A percentile compares a stretch with the other conserved stretches of the same genome.
These are phyloP conservation scores for Cruciata laevipes DNA, from an alignment of 257 asterid genomes.

Conservation along the genomic window DNA sequence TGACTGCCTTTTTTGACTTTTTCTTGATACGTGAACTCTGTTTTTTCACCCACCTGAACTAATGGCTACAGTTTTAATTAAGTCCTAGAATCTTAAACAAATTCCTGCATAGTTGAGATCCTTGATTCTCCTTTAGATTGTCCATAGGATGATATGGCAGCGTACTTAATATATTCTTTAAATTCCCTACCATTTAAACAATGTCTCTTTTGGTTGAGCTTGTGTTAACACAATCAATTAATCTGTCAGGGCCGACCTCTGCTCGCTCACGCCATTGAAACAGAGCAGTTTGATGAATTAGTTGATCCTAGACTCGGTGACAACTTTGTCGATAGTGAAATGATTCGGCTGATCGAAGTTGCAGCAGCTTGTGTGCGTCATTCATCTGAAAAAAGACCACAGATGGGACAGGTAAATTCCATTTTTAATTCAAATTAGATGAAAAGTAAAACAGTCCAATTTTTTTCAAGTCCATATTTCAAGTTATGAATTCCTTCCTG, in stretches of 20 bases:
- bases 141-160: too few relatives aligned
- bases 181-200: not conserved
- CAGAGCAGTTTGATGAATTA: constrained; percentile 45
- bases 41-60: not conserved
- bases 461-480: not conserved
- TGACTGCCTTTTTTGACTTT: not conserved
- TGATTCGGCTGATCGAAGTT: constrained; percentile 67
- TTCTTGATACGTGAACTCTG: not conserved
- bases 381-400: constrained; percentile 79
- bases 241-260: constrained; percentile 83
- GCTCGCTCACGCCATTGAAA: constrained; percentile 58
- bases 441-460: not conserved
- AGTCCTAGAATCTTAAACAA: not conserved
- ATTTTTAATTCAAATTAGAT: not conserved
- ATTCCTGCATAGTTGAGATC: not conserved
- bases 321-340: constrained; percentile 49
- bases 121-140: not conserved
- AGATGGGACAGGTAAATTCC: constrained; percentile 75
- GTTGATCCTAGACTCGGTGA: constrained; percentile 72
- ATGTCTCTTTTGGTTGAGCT: not conserved
- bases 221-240: constrained; percentile 3
- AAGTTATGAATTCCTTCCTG: constrained; percentile 3
- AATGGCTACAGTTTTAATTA: not conserved
- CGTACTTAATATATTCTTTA: too few relatives aligned
- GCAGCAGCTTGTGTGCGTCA: constrained; percentile 97